Base-by-base conservation (phyloP, 768 basidiomycete species). In the Roridomyces roridus region DNA sequence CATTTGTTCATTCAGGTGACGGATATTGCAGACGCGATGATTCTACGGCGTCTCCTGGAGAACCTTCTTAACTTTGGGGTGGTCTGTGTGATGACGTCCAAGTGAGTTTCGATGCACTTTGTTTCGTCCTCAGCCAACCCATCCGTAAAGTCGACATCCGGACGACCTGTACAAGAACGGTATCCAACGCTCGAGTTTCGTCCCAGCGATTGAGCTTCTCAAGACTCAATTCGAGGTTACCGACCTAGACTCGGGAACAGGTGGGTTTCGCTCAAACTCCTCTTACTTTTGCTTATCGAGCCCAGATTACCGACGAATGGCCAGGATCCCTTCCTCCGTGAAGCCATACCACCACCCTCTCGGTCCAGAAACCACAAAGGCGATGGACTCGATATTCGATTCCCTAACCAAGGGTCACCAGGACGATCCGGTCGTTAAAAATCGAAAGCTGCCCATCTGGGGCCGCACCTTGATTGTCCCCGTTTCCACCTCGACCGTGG, bases 101-200 rank as follows among this genome's bases (percentile, higher is more conserved):
- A 99, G 96, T 97, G 55, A 67, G 92, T 71, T n/a, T 9, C 20
- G 18, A 14, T 41, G 5, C 55, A 37, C 53, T 20, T 20, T 34
- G 48, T 35, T 6, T 51, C 17, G 20, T 25, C 45, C 18, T 25
- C 24, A 56, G 11, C 53, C 47, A 25, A 42, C 36, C 15, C n/a
- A 28, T 18, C 24, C 43, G 29, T 10, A 2, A 64, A 99, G 96
- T 75, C 97, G 97, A 56, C 94, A 97, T 69, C 97, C 97, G 3
- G 91, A 98, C 66, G 93, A 98, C 26, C 80, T 99, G 1, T 99
- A 99, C 80, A 96, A 96, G 84, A 98, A 98, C 62, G 97, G 97
- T 0, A 97, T 99, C 39, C 97, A 99, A 70, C 85, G 97, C 4
- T 84, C 89, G 5, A 96, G 94, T 67, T 99, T 99, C 75, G 68